Evolutionary conservation across 768 basidiomycete species (phyloP), one percentile per base, ranked within the genome.

Genomic region (Calocybe gangraenosa): DNA sequence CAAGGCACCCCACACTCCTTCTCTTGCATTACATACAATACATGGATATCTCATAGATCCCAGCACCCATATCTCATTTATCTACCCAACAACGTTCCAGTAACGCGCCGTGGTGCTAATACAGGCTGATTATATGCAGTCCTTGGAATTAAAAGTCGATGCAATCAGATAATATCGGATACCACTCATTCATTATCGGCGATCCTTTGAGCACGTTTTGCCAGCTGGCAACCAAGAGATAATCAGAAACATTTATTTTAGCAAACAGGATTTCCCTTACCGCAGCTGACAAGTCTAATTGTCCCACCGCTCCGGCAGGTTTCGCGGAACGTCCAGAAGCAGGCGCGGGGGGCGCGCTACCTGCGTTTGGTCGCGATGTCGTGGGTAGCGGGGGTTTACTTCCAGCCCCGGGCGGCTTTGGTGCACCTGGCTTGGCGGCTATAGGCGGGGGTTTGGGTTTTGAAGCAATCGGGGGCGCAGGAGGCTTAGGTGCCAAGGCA

Each of bases 231-330:
- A 51, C 34, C 42, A 46, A 43, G 13, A 35, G 37, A 52, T 7
- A 22, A n/a, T 32, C 28, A 49, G 19, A 17, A 42, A 30, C 20
- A 42, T 14, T 40, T 7, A 42, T 32, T 34, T 42, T 6, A 44
- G 23, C 13, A 44, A 47, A 40, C 48, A 40, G 22, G 2, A 7
- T 7, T 19, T 10, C 2, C 74, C 86, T 71, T 54, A 93, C 87
- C 39, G 79, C 84, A 51, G 91, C 89, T 47, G 92, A 88, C 50
- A 93, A 66, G 65, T 92, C 92, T 65, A 89, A 51, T 57, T 92
- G 89, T 25, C 75, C 75, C 3, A 68, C 64, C 4, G 73, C 75
- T 31, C 65, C 63, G 37, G 66, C 65, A 31, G 69, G 69, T 51
- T 69, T 73, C 15, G 63, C 58, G 13, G 58, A 68, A 14, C 59